These are phyloP conservation scores for Solioccasus polychromus DNA, from an alignment of 768 basidiomycete species.

Conservation along the genomic window DNA sequence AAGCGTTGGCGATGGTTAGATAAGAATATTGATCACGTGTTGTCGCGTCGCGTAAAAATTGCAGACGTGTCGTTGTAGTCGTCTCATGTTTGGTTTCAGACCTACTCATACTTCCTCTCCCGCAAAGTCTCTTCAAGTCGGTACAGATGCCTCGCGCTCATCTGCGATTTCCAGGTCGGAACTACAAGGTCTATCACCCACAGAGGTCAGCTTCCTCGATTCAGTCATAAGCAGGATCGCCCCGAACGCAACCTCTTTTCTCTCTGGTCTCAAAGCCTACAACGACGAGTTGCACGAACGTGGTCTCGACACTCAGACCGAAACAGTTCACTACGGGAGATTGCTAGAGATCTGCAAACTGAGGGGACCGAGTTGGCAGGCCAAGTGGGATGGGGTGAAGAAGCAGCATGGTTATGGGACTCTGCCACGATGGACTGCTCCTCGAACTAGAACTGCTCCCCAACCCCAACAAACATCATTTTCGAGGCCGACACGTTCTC, in stretches of 20 bases:
- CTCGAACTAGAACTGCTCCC: conserved; percentile 16
- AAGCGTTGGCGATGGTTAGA: conserved; percentile 20
- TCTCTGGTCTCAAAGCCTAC: conserved; percentile 83
- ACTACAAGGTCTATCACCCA: conserved; percentile 45
- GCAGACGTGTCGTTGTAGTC: background rate
- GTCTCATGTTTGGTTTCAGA: conserved; percentile 43
- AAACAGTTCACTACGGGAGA: conserved; percentile 79
- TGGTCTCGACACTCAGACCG: conserved; percentile 71
- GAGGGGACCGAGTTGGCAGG: conserved; percentile 76
- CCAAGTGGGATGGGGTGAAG: conserved; percentile 78
- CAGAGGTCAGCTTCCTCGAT: conserved; percentile 72
- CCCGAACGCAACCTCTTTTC: conserved; percentile 67
- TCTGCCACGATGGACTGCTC: conserved; percentile 11
- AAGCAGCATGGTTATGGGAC: conserved; percentile 43
- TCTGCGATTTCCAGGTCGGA: conserved; percentile 45
- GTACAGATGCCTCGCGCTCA: conserved; percentile 39
- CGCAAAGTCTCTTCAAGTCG: conserved; percentile 27
- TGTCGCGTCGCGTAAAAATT: conserved; percentile 25
- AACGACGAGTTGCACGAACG: conserved; percentile 72
- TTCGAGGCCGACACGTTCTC: conserved; percentile 22
- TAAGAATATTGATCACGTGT: conserved; percentile 25
- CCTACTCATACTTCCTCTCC: conserved; percentile 50
- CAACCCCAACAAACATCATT: conserved; percentile 14
- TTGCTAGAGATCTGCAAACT: conserved; percentile 79
- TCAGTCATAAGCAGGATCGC: conserved; percentile 70